Evolutionary conservation across 805 yeast genomes (phyloP), one percentile per base, ranked within the genome.

Genomic region (Citeromyces matritensis): DNA sequence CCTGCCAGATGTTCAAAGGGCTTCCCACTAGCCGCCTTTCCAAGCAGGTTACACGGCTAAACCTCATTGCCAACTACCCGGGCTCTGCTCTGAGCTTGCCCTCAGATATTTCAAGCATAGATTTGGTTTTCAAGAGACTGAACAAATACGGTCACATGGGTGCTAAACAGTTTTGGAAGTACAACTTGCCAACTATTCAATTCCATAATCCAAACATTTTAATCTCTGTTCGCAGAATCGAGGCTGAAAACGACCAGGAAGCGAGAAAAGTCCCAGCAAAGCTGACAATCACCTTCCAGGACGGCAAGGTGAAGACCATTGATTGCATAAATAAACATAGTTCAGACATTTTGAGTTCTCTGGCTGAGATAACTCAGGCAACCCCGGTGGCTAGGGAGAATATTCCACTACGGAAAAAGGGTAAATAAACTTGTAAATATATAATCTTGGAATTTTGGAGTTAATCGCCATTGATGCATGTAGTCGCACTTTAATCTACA

Each of bases 141-240:
- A 57, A 57, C 38, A 53, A 59, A 21, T 49, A 60, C 39, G 78
- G 81, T 2, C 73, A 76, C 42, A 60, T 65, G 55, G 86, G 86
- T 2, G 68, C 80, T 34, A 70, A 75, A 43, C 66, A 68, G 40
- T 82, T 85, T 53, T 81, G 93, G 91, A 70, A 69, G 42, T 56
- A 61, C 32, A 67, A 72, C 53, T 58, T 85, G 35, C 93, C 91
- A 15, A 72, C 85, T 5, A 61, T 85, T 39, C 75, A 72, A 48
- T 85, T 80, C 51, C 86, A 83, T 57, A 85, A 85, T 51, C 86
- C 88, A n/a, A 56, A 58, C 28, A 45, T 80, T 17, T 65, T 70
- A 15, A 71, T 83, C 34, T 60, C 64, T 15, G 76, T 83, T 24
- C 56, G 65, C 9, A 60, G 85, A 41, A 60, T 79, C 28, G 56